phyloP scores from a whole-genome alignment of 345 rosid genomes.

The Rhodamnia argentea region DNA sequence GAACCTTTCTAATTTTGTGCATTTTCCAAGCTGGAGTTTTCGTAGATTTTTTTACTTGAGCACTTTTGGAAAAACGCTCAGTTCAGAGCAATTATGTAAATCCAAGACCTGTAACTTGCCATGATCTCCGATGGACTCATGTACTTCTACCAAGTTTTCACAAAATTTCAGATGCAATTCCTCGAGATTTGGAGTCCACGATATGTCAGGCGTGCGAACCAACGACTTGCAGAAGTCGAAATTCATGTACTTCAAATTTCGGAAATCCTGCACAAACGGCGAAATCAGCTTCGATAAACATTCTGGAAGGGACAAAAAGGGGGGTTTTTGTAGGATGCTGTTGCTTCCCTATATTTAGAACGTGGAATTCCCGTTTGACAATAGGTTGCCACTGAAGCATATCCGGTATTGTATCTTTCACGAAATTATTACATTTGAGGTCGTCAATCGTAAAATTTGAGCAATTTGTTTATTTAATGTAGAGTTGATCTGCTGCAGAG shows the following conservation, averaged over 20 bases:
- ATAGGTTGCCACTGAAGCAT: no score
- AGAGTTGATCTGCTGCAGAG: no score
- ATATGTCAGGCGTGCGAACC: accelerated
- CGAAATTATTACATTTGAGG: no score
- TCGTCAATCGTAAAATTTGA: no score
- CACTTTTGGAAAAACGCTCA: no score
- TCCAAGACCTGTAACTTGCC: not conserved
- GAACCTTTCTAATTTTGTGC: not conserved
- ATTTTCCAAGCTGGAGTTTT: accelerated
- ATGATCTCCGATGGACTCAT: accelerated
- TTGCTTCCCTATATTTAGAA: no score
- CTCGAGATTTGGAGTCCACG: not conserved
- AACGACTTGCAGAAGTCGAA: accelerated
- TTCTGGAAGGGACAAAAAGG: not conserved
- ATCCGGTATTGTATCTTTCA: no score
- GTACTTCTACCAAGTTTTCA: not conserved
- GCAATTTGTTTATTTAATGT: no score
- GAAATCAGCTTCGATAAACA: not conserved
- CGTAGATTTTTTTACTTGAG: no score
- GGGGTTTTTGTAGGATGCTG: no score
- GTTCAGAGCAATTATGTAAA: not conserved
- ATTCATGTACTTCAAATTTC: not conserved
- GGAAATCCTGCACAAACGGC: not conserved
- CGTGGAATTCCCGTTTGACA: no score
- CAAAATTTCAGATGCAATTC: not conserved